A percentile compares a stretch with the other conserved stretches of the same genome.
Conservation (phyloP, 2,329 filamentous ascomycete species). For the Colletotrichum scovillei region DNA sequence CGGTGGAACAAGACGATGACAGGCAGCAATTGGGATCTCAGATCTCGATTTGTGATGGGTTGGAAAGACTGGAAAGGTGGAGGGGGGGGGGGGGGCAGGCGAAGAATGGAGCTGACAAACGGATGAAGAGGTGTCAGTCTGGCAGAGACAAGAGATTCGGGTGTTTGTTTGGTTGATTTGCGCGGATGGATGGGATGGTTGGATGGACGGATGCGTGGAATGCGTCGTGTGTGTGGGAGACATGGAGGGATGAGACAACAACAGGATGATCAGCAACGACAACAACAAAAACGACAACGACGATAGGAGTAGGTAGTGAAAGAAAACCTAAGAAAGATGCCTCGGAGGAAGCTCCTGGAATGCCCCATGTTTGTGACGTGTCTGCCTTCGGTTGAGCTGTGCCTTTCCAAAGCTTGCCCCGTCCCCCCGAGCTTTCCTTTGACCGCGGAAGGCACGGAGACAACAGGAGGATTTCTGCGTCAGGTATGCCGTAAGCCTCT, state of each 20-base stretch:
- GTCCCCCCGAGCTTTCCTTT: not conserved
- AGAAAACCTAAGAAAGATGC: not conserved
- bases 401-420: not conserved
- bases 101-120: conserved; percentile 3
- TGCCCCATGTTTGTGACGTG: conserved; percentile 3
- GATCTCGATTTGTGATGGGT: not conserved
- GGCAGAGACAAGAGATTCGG: too few relatives aligned
- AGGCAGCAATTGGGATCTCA: conserved; percentile 9
- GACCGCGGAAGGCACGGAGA: conserved; percentile 3
- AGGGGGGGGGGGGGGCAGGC: not conserved
- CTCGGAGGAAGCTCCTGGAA: not conserved
- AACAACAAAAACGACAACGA: too few relatives aligned
- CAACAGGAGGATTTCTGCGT: conserved; percentile 1
- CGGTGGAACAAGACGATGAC: conserved; percentile 13
- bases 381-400: not conserved
- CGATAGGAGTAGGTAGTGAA: too few relatives aligned
- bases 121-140: not conserved
- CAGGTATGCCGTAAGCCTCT: conserved; percentile 5
- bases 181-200: not conserved
- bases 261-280: not conserved
- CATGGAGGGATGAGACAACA: conserved; percentile 14
- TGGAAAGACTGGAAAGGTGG: not conserved
- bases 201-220: not conserved
- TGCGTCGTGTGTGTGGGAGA: not conserved
- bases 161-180: not conserved